phyloP scores from a whole-genome alignment of 1,284 basidiomycete genomes.

The Irpex sp. region DNA sequence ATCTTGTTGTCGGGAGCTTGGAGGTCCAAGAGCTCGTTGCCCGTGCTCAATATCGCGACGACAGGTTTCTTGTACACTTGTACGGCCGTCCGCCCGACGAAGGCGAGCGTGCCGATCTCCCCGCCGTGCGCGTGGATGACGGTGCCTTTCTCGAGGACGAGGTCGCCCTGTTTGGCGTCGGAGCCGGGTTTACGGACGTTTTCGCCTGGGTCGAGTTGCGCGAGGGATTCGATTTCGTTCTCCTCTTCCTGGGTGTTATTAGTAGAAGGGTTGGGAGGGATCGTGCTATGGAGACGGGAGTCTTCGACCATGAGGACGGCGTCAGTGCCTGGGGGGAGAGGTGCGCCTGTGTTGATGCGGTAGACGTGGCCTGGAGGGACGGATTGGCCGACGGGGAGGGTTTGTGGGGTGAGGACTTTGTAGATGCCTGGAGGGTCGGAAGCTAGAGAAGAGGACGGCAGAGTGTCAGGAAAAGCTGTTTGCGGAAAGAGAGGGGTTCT shows the following conservation, averaged over 20 bases:
- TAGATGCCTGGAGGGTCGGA: conserved; percentile 60
- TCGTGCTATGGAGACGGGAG: conserved; percentile 59
- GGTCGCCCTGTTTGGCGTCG: conserved; percentile 64
- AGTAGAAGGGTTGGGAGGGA: not conserved
- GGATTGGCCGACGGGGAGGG: conserved; percentile 31
- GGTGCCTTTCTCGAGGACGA: conserved; percentile 62
- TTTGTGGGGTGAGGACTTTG: conserved; percentile 61
- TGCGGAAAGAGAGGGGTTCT: conserved; percentile 13
- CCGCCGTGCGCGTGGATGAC: conserved; percentile 65
- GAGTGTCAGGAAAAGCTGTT: not conserved
- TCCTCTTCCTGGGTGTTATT: conserved; percentile 44
- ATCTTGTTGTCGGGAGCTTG: conserved; percentile 31
- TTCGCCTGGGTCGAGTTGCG: conserved; percentile 58
- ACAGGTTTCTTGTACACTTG: conserved; percentile 64
- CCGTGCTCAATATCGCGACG: conserved; percentile 79
- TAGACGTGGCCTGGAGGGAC: conserved; percentile 55
- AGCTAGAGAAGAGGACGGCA: conserved; percentile 31
- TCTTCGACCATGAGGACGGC: conserved; percentile 91
- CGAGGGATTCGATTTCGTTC: conserved; percentile 60
- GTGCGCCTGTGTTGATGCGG: conserved; percentile 76
- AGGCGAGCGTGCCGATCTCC: conserved; percentile 81
- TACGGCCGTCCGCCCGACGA: conserved; percentile 71
- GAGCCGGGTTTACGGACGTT: conserved; percentile 73
- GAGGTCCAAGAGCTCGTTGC: conserved; percentile 76
- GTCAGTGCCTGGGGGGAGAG: conserved; percentile 70